phyloP scores from a whole-genome alignment of 2,329 filamentous ascomycete species.

The Parastagonospora nodorum region DNA sequence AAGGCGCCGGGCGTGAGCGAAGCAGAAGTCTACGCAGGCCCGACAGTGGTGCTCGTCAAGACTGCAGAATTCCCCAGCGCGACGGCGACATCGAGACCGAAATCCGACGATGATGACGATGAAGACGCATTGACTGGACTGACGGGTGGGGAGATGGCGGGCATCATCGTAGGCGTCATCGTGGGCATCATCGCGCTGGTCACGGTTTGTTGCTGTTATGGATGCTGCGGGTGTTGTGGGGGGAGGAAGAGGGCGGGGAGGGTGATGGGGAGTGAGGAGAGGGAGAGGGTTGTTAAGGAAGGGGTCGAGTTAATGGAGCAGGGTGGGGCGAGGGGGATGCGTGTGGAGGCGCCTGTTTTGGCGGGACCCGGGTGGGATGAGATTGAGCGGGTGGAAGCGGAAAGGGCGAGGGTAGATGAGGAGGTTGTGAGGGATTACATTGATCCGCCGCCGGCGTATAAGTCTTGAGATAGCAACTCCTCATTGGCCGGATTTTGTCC shows the following conservation, averaged over 20 bases:
- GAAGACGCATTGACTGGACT: not conserved
- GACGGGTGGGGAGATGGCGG: not conserved
- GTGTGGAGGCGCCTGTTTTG: not conserved
- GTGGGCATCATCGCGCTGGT: not conserved
- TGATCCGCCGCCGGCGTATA: constrained; percentile 15
- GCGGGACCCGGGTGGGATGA: not conserved
- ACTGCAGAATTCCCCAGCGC: constrained; percentile 6
- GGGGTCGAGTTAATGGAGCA: constrained; percentile 1
- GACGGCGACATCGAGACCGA: not conserved
- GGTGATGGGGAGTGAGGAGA: not conserved
- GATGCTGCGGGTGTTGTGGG: constrained; percentile 1
- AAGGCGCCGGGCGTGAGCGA: not conserved
- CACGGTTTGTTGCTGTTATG: not conserved
- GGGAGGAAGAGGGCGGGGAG: not conserved
- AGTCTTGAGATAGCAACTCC: constrained; percentile 3
- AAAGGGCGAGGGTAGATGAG: not conserved
- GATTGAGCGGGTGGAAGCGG: not conserved
- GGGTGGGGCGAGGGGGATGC: not conserved
- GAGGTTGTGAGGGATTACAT: not conserved
- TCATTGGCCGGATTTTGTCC: too few species aligned
- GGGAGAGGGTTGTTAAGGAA: constrained; percentile 1
- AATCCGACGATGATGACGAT: not conserved
- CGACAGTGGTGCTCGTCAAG: constrained; percentile 16
- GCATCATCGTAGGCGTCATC: constrained; percentile 1
- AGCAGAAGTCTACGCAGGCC: constrained; percentile 10